Evolutionary conservation across 805 yeast species (phyloP).

Genomic region (Saccharomycopsis sp.): DNA sequence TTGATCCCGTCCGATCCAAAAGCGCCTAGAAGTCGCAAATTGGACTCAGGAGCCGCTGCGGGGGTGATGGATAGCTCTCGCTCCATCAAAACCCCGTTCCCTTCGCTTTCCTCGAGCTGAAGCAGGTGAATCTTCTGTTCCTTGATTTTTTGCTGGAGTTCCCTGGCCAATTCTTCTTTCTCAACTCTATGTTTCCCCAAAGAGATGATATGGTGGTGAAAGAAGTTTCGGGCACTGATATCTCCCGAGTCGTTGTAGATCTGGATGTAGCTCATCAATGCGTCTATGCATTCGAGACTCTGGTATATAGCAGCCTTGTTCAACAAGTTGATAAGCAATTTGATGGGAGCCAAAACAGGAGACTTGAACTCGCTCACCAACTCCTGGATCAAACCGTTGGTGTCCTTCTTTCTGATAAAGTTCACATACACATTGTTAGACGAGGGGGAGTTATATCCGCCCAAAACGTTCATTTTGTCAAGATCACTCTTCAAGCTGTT

Average conservation of each 20-base stretch:
- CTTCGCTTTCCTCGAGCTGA: background rate
- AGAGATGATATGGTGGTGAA: conserved; percentile 77
- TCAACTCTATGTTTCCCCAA: conserved; percentile 51
- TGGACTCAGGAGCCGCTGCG: conserved; percentile 48
- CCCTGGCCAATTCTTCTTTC: conserved; percentile 21
- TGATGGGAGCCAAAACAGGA: conserved; percentile 45
- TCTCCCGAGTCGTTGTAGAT: conserved; percentile 59
- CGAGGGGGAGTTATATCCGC: conserved; percentile 10
- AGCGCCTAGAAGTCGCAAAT: conserved; percentile 42
- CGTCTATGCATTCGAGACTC: conserved; percentile 51
- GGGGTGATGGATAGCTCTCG: conserved; percentile 28
- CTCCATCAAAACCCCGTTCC: conserved; percentile 9
- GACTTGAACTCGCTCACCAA: conserved; percentile 39
- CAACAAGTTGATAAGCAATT: conserved; percentile 51
- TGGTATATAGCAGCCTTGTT: conserved; percentile 57
- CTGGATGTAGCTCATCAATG: conserved; percentile 44
- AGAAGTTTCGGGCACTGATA: conserved; percentile 73
- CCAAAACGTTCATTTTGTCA: conserved; percentile 6
- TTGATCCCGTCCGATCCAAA: conserved; percentile 60
- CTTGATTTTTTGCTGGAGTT: background rate
- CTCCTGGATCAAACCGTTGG: conserved; percentile 36
- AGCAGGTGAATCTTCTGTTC: background rate
- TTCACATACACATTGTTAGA: conserved; percentile 13
- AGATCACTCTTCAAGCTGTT: conserved; percentile 18
- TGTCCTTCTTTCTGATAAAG: conserved; percentile 38